Evolutionary conservation across 2,329 filamentous ascomycete species (phyloP), one percentile per base, ranked within the genome.

Genomic region (Sodiomyces alkalinus): DNA sequence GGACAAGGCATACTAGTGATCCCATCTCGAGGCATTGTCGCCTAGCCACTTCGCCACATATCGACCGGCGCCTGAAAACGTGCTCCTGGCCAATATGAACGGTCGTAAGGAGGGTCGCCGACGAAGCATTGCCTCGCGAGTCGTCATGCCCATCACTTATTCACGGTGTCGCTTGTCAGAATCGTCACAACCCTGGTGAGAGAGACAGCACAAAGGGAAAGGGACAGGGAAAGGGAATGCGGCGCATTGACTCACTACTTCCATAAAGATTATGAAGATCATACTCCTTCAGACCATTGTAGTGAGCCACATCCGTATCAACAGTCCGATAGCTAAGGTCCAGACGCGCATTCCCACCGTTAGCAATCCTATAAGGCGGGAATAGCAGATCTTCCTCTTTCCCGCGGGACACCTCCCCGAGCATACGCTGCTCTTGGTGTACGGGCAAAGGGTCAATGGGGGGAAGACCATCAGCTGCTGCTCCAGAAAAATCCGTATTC

Each of bases 211-310:
- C n/a, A n/a, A n/a, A n/a, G n/a, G n/a, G n/a, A n/a, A n/a, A n/a
- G n/a, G n/a, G n/a, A n/a, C n/a, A n/a, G n/a, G n/a, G n/a, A n/a
- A n/a, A n/a, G n/a, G n/a, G 20, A 10, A 22, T 6, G 10, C 5
- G 20, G 11, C 20, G 20, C 10, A 22, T 22, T n/a, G n/a, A 22
- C 20, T 22, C 20, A 22, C 10, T 38, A 6, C 68, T 67, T 1
- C 80, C 80, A 46, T 80, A 83, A 2, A 85, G 50, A 40, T 85
- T 85, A 47, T 86, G 80, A 0, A 73, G 79, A 39, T 86, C 80
- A 43, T 80, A 82, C 48, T 80, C 70, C 13, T 61, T 58, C 20
- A 74, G 54, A 1, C 77, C 77, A 33, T 78, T 74, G 22, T 70
- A 61, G 46, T 82, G 77, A 7, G 74, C 62, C 7, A 81, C 52